Base-by-base conservation (phyloP, 1,139 yeast species). In the Geotrichum europaeum region DNA sequence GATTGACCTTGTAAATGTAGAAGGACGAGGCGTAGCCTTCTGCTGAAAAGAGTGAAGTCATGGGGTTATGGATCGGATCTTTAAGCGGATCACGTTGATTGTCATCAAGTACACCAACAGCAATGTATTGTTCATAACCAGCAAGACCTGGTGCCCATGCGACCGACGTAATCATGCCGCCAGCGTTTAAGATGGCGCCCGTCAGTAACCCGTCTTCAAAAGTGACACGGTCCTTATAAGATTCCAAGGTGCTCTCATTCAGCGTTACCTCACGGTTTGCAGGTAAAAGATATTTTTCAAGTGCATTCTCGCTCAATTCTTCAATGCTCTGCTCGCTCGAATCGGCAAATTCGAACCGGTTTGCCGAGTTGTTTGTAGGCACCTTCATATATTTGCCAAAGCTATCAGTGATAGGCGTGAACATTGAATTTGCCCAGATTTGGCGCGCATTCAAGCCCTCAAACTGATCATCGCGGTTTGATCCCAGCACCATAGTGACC, bases 91-190 rank as follows among this genome's bases (percentile, higher is more conserved):
- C 76, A 70, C 79, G 83, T 83, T 4, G 85, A 70, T 61, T 81
- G 81, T 56, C 86, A 72, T 22, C 79, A 76, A 25, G 83, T 70
- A 84, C 72, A 0, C 86, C 75, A 0, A 84, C 80, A 0, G 88
- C 89, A 59, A 86, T 69, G 64, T 77, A 79, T 60, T 81, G 81
- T 4, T 59, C 55, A 2, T 66, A 65, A 3, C 71, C 62, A 1
- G 67, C 67, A 5, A 63, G 60, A 10, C 72, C 71, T 0, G 77
- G 72, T 0, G 76, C 73, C 68, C 70, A 65, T 28, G 65, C 58
- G 57, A 69, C 60, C 30, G 70, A 64, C 18, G 69, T 65, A 12
- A 70, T 66, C 32, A 65, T 65, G 7, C 65, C 66, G 1, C 73
- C 74, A 9, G 65, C 68, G 53, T 70, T 67, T n/a, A 69, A 45